Percentiles rank a stretch among this genome's conserved stretches.
Conservation (phyloP, 1,284 basidiomycete species). For the Microbotryum saponariae region DNA sequence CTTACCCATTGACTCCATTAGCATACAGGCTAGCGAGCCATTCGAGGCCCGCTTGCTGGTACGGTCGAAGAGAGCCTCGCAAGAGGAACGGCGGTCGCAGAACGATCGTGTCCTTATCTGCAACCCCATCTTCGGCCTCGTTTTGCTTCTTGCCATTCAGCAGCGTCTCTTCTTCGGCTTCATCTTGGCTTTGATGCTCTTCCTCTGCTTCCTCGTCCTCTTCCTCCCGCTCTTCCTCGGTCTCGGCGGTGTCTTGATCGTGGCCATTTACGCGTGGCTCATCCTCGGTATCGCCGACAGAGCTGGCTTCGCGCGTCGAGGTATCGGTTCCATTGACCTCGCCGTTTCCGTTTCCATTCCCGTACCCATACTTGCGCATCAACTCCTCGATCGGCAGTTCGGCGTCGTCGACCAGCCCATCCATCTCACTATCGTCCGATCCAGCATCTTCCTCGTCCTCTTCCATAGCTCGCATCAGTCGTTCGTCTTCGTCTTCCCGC, state of each 20-base stretch:
- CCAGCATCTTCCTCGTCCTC: constrained; percentile 42
- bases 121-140: constrained; percentile 27
- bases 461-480: constrained; percentile 44
- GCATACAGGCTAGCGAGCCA: constrained; percentile 87
- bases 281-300: not conserved
- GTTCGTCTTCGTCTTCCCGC: constrained; percentile 39
- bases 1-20: constrained; percentile 71
- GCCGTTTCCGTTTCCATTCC: constrained; percentile 3
- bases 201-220: constrained; percentile 5
- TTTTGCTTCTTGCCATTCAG: constrained; percentile 2
- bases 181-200: not conserved
- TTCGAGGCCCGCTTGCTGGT: constrained; percentile 88
- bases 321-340: constrained; percentile 18
- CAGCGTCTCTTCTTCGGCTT: constrained; percentile 12
- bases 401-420: constrained; percentile 48
- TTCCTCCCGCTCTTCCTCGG: constrained; percentile 8
- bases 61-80: constrained; percentile 80
- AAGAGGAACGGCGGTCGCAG: constrained; percentile 71
- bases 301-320: not conserved
- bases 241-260: constrained; percentile 4
- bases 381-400: constrained; percentile 51
- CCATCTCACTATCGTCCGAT: constrained; percentile 46
- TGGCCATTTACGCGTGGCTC: not conserved
- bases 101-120: constrained; percentile 17
- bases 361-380: constrained; percentile 47